These are phyloP conservation scores for Metarhizium anisopliae DNA, from an alignment of 2,329 filamentous ascomycete genomes.

Conservation along the genomic window DNA sequence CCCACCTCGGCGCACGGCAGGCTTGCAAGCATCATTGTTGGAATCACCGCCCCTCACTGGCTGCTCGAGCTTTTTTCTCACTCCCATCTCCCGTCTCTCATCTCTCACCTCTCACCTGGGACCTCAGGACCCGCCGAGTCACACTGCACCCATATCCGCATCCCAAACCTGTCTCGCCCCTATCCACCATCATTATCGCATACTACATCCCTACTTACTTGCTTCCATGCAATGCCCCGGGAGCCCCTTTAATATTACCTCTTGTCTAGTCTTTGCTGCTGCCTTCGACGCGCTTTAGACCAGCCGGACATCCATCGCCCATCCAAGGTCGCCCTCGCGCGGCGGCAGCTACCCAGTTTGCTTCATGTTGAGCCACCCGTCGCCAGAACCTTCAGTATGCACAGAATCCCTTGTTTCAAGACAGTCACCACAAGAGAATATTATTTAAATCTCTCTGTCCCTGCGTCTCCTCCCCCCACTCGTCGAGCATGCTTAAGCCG, in stretches of 20 bases:
- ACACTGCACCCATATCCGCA: not conserved
- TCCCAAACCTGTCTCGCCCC: not conserved
- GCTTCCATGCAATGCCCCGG: not conserved
- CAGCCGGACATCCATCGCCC: not conserved
- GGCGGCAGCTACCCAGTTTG: not conserved
- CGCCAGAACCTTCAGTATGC: conserved; percentile 12
- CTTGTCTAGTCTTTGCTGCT: no score
- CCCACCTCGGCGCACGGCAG: not conserved
- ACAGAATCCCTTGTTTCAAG: conserved; percentile 11
- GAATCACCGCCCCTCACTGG: not conserved
- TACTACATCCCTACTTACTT: conserved; percentile 1
- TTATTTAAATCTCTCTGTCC: not conserved
- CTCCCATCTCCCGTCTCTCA: not conserved
- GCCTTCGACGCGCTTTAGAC: not conserved
- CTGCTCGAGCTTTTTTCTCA: not conserved
- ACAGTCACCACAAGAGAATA: conserved; percentile 10
- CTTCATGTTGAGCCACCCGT: conserved; percentile 2
- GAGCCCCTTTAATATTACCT: no score
- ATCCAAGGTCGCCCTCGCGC: not conserved
- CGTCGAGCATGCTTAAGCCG: conserved; percentile 18
- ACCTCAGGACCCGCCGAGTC: not conserved
- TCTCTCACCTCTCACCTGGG: not conserved
- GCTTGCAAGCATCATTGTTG: conserved; percentile 1
- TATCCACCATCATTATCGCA: not conserved
- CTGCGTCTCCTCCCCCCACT: conserved; percentile 2